Evolutionary conservation across 768 basidiomycete species (phyloP), one percentile per base, ranked within the genome.

Genomic region (Lactarius indigo): DNA sequence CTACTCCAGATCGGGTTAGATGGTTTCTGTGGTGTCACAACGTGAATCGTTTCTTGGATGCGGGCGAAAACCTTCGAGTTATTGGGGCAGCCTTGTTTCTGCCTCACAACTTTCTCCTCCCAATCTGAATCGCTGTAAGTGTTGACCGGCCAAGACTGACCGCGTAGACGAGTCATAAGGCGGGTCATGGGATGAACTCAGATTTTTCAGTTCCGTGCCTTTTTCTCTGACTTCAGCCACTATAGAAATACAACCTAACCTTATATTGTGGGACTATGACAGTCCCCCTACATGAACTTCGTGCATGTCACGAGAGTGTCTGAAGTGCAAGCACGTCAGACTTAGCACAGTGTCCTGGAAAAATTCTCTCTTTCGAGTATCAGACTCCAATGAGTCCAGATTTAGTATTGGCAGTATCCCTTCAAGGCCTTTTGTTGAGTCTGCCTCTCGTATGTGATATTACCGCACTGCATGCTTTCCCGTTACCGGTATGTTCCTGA

Each of bases 1-100:
- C 30, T 57, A 62, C 37, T 63, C 56, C 31, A 33, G 57, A 66
- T 66, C 56, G 39, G 65, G 65, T 57, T 33, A 50, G 47, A 28
- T 20, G 56, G 30, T 63, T 63, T 18, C 57, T 47, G 37, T 52
- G 17, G 55, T 52, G 9, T 12, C 41, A 61, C 47, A 15, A 55
- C 28, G n/a, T 35, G 57, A 41, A 35, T 50, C 33, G 55, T 60
- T 10, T 44, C 20, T 55, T 39, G 59, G 18, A 30, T 20, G 28
- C 20, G 9, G 47, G 44, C n/a, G 7, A 4, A 44, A 20, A n/a
- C 31, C 56, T 47, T 7, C 44, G n/a, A 50, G 37, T 52, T 31
- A 52, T 52, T 37, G 47, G 47, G 31, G 37, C 30, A 17, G 37
- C 57, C 64, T 28, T 55, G 55, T 41, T 31, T 33, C 60, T 42